Evolutionary conservation across 2,329 filamentous ascomycete species (phyloP), one percentile per base, ranked within the genome.

Genomic region (Podosphaera fusca): DNA sequence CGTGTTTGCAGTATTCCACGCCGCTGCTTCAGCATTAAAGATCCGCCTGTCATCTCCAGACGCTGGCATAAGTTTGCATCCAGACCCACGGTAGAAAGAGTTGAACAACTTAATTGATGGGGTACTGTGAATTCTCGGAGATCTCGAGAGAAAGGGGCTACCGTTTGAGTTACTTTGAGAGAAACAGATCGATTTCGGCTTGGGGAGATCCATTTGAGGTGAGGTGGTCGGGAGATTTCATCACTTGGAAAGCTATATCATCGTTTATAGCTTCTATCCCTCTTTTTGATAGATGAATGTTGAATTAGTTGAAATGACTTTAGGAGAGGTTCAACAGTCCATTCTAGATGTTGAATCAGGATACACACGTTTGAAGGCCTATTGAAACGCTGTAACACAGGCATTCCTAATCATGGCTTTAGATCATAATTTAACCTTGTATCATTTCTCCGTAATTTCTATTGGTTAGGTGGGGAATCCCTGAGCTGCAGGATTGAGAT

Each of bases 1-100:
- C 51, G 86, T 82, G 61, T 82, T 76, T 8, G 86, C 84, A 1
- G 87, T 89, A 57, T 75, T 75, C 31, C 72, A 70, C 0, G 75
- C 76, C 0, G 78, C 79, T 51, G 69, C 69, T 67, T 88, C 82
- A 61, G 86, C 70, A 65, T 87, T 76, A 67, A 76, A 81, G n/a
- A 71, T 70, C n/a, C 63, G 59, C 7, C 66, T 65, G 61, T 64
- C 53, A 21, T 61, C 58, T n/a, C 61, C 62, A 3, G 62, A 42
- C 1, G 63, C 56, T 21, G 59, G 55, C n/a, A 59, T 60, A 46
- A 60, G 58, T 42, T 59, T 49, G 38, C 58, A 58, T n/a, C 56
- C 54, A 4, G 61, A 60, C 4, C 62, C 61, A 36, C 57, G 58
- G 45, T 63, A 59, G 59, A 67, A 66, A 55, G 59, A 64, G 34